Evolutionary conservation across 352 stramenopile genomes (phyloP).

Genomic region (Pythium pyrilobum): DNA sequence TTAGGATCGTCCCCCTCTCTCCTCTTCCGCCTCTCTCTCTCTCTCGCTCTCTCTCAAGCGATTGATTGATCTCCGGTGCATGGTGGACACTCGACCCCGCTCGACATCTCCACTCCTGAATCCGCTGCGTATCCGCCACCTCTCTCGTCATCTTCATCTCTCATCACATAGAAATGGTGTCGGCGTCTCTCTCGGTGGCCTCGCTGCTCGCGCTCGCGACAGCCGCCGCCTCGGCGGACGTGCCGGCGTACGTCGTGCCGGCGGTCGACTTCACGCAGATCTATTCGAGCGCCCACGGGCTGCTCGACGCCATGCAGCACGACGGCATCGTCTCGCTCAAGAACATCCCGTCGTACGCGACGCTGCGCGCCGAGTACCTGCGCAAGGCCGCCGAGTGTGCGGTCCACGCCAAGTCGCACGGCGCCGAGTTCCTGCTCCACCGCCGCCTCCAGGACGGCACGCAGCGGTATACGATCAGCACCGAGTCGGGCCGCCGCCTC

Average conservation of each 20-base stretch:
- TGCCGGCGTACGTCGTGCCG: slow-evolving; percentile 43
- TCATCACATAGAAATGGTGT: slow-evolving; percentile 2
- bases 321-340: slow-evolving; percentile 74
- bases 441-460: slow-evolving; percentile 63
- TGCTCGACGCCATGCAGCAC: slow-evolving; percentile 49
- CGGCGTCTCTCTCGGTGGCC: background rate
- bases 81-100: too few species aligned
- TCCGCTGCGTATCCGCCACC: slow-evolving; percentile 2
- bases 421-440: slow-evolving; percentile 61
- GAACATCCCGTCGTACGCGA: slow-evolving; percentile 59
- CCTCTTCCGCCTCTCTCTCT: background rate
- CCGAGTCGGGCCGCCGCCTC: slow-evolving; percentile 44
- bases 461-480: slow-evolving; percentile 70
- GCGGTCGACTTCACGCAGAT: slow-evolving; percentile 54
- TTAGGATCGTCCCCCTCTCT: background rate
- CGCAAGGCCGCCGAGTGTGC: slow-evolving; percentile 49
- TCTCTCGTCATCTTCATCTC: background rate
- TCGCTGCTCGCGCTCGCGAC: background rate
- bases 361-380: slow-evolving; percentile 49
- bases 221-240: slow-evolving; percentile 11
- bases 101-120: too few species aligned
- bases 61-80: too few species aligned
- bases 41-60: background rate
- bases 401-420: slow-evolving; percentile 38
- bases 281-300: slow-evolving; percentile 16